Conservation (phyloP, 2,329 filamentous ascomycete genomes). For the Catunica adiposa region DNA sequence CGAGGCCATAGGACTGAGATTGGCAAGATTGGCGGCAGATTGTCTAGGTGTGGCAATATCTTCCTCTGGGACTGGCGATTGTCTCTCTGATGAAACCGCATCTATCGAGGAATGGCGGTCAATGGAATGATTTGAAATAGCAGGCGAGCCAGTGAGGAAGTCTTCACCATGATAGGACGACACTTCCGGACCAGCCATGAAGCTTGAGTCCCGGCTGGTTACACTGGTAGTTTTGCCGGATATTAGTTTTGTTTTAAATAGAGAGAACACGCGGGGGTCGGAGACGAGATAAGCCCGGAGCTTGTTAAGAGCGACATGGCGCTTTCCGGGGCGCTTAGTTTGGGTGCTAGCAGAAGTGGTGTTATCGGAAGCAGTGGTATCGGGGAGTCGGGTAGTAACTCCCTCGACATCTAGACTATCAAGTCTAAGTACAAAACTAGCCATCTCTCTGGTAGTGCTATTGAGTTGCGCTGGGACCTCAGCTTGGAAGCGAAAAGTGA, state of each 20-base stretch:
- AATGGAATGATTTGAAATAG: constrained; percentile 9
- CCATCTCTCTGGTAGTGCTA: constrained; percentile 25
- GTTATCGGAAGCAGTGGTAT: background rate
- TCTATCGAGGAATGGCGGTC: background rate
- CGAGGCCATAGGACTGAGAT: background rate
- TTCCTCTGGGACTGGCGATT: constrained; percentile 4
- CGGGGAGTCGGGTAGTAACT: constrained; percentile 27
- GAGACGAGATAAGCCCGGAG: constrained; percentile 50
- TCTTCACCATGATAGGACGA: constrained; percentile 27
- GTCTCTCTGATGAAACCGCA: background rate
- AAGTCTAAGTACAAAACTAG: constrained; percentile 49
- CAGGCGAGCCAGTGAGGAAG: constrained; percentile 14
- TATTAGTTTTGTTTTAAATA: constrained; percentile 26
- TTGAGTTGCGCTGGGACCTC: constrained; percentile 34
- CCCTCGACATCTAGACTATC: constrained; percentile 51
- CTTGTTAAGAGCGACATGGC: constrained; percentile 45
- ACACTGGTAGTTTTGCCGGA: constrained; percentile 31
- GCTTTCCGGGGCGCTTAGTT: constrained; percentile 35
- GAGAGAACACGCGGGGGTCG: constrained; percentile 48
- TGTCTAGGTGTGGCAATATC: constrained; percentile 12
- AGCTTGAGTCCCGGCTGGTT: constrained; percentile 26
- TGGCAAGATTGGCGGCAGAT: constrained; percentile 1
- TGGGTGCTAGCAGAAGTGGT: background rate
- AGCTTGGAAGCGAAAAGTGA: constrained; percentile 50
- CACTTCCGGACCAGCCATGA: constrained; percentile 25